phyloP scores from a whole-genome alignment of 1,284 basidiomycete species.

The Malassezia pachydermatis region DNA sequence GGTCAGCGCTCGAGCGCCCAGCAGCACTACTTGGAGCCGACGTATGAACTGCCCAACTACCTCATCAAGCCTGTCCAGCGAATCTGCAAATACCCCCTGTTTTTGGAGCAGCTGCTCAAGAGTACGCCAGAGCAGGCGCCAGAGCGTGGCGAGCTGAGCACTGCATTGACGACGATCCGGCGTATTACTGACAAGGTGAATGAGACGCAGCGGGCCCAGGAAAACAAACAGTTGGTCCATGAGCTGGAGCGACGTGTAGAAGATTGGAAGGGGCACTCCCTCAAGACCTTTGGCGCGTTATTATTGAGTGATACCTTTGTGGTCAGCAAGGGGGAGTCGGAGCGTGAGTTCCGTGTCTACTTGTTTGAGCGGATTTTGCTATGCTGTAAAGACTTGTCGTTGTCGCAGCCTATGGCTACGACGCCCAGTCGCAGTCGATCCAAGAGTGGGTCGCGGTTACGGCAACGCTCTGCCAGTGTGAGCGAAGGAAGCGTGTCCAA shows the following conservation, averaged over 20 bases:
- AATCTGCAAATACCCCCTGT: slow-evolving; percentile 65
- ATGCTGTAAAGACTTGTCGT: slow-evolving; percentile 78
- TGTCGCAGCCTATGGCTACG: slow-evolving; percentile 43
- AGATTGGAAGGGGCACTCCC: slow-evolving; percentile 97
- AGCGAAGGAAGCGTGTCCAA: slow-evolving; percentile 52
- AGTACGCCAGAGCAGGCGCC: slow-evolving; percentile 49
- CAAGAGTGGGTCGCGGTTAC: slow-evolving; percentile 36
- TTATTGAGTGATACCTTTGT: slow-evolving; percentile 88
- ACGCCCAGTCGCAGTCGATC: slow-evolving; percentile 31
- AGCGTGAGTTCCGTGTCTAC: slow-evolving; percentile 96
- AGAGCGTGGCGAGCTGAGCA: slow-evolving; percentile 65
- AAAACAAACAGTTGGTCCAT: slow-evolving; percentile 73
- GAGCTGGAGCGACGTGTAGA: slow-evolving; percentile 82
- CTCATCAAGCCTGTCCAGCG: slow-evolving; percentile 69
- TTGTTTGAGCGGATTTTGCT: slow-evolving; percentile 97
- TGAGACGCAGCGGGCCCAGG: slow-evolving; percentile 74
- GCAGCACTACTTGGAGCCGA: slow-evolving; percentile 49
- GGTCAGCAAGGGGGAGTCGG: slow-evolving; percentile 90
- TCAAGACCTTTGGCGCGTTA: slow-evolving; percentile 82
- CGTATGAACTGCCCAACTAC: slow-evolving; percentile 69
- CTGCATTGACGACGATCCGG: slow-evolving; percentile 73
- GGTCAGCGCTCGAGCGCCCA: slow-evolving; percentile 33
- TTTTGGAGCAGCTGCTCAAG: slow-evolving; percentile 58
- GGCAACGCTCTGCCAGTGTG: slow-evolving; percentile 21
- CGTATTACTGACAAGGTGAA: slow-evolving; percentile 93